Conservation (phyloP, 1,284 basidiomycete genomes). For the Cerrena zonata region DNA sequence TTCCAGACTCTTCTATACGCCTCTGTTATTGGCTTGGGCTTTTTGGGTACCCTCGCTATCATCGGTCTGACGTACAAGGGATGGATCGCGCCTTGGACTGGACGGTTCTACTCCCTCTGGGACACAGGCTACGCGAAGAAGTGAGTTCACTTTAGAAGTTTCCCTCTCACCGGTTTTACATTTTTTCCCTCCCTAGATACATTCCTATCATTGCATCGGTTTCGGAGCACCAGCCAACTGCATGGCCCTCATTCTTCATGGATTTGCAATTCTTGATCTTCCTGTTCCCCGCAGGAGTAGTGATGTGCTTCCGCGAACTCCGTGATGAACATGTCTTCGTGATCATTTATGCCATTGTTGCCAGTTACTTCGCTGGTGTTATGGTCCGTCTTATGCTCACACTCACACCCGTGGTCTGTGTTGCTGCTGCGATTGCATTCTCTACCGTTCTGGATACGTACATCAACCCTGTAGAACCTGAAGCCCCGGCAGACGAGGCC, state of each 20-base stretch:
- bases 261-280: slow-evolving; percentile 97
- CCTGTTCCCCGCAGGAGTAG: slow-evolving; percentile 94
- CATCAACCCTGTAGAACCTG: slow-evolving; percentile 68
- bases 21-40: slow-evolving; percentile 63
- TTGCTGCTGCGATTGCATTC: slow-evolving; percentile 85
- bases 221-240: slow-evolving; percentile 99
- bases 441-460: slow-evolving; percentile 88
- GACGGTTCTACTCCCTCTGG: slow-evolving; percentile 98
- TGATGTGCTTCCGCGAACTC: slow-evolving; percentile 88
- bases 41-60: slow-evolving; percentile 71
- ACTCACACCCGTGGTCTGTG: slow-evolving; percentile 87
- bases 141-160: slow-evolving; percentile 36
- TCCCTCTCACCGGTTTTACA: slow-evolving; percentile 4
- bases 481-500: slow-evolving; percentile 30
- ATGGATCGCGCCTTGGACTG: slow-evolving; percentile 98
- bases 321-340: slow-evolving; percentile 98
- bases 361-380: slow-evolving; percentile 97
- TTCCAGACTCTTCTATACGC: slow-evolving; percentile 80
- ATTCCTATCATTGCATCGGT: slow-evolving; percentile 99
- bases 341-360: slow-evolving; percentile 95
- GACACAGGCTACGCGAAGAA: slow-evolving; percentile 98
- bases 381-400: slow-evolving; percentile 97
- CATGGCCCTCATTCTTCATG: slow-evolving; percentile 99
- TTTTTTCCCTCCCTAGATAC: slow-evolving; percentile 41
- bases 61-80: slow-evolving; percentile 85